A percentile compares a stretch with the other conserved stretches of the same genome.
These are phyloP conservation scores for Aspergillus fumigatiaffinis DNA, from an alignment of 2,329 filamentous ascomycete species.

Conservation along the genomic window DNA sequence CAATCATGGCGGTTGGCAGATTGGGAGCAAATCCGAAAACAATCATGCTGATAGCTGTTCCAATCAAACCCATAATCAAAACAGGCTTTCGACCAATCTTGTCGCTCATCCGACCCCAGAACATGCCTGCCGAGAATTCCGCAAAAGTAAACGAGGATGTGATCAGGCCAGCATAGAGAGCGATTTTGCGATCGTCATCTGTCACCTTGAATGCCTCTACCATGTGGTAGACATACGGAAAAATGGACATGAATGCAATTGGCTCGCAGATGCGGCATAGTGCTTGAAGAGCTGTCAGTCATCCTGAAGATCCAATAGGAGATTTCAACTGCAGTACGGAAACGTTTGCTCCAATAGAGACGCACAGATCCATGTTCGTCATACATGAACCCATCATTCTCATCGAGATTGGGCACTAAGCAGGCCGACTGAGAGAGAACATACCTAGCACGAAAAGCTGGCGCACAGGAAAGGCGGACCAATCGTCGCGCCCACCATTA, in stretches of 20 bases:
- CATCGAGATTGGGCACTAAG: conserved; percentile 14
- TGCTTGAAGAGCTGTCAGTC: conserved; percentile 49
- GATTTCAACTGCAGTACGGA: not conserved
- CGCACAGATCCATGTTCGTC: conserved; percentile 5
- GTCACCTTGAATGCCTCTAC: conserved; percentile 86
- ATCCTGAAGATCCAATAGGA: not conserved
- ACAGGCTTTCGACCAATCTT: conserved; percentile 89
- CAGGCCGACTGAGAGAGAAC: conserved; percentile 25
- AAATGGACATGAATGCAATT: conserved; percentile 99
- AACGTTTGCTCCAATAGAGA: not conserved
- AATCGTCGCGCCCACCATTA: conserved; percentile 26
- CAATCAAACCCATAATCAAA: conserved; percentile 79
- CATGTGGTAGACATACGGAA: conserved; percentile 98
- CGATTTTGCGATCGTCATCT: conserved; percentile 72
- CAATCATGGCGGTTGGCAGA: conserved; percentile 76
- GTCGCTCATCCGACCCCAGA: conserved; percentile 93
- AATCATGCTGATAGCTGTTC: conserved; percentile 88
- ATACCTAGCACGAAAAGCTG: conserved; percentile 52
- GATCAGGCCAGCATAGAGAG: conserved; percentile 91
- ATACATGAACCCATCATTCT: not conserved
- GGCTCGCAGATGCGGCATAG: conserved; percentile 96
- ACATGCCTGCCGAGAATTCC: conserved; percentile 85
- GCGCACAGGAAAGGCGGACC: conserved; percentile 52
- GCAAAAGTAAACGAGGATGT: conserved; percentile 95
- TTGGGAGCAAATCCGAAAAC: conserved; percentile 87